Evolutionary conservation across 1,139 yeast genomes (phyloP), one percentile per base, ranked within the genome.

Genomic region (Saccharomyces hybrid): DNA sequence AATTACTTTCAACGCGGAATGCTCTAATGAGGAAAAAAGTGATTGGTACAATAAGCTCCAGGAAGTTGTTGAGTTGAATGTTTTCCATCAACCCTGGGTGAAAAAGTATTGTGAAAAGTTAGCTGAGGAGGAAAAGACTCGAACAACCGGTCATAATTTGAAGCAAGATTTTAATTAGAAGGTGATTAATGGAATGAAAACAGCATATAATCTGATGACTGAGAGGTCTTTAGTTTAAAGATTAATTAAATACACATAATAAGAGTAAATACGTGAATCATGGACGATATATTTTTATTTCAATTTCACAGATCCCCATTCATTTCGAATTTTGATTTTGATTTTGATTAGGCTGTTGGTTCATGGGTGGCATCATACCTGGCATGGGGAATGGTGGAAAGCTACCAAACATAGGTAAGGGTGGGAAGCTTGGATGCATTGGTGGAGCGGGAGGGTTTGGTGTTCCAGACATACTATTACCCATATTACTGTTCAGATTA

Each of bases 1-100:
- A 4, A 84, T 86, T 54, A 85, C 80, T 56, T 83, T 86, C 64
- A 85, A 84, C 9, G 86, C 90, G 20, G 86, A 85, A 50, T 79
- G 78, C 53, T 57, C 64, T 42, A 74, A 73, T 53, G 69, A 67
- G n/a, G 84, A 80, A 52, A 82, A 81, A 67, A 64, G 66, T 31
- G 71, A 71, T 53, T 86, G 95, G 95, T 77, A 82, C 51, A 59
- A 67, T 2, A 65, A 74, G 3, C 66, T 85, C 51, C 84, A 83
- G 59, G 73, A 73, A 52, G 78, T 84, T 38, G 76, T 83, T 25
- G 74, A 75, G 57, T 72, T 79, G 60, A 79, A 81, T 65, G 76
- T 68, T 51, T 73, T 75, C 55, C 75, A 80, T 61, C 89, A 84
- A 65, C 88, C 90, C 1, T 85, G 95, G 95, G 85, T 85, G 27